Percentiles rank a stretch among this genome's conserved stretches.
These are phyloP conservation scores for Amauroascus verrucosus DNA, from an alignment of 2,329 filamentous ascomycete species.

Conservation along the genomic window DNA sequence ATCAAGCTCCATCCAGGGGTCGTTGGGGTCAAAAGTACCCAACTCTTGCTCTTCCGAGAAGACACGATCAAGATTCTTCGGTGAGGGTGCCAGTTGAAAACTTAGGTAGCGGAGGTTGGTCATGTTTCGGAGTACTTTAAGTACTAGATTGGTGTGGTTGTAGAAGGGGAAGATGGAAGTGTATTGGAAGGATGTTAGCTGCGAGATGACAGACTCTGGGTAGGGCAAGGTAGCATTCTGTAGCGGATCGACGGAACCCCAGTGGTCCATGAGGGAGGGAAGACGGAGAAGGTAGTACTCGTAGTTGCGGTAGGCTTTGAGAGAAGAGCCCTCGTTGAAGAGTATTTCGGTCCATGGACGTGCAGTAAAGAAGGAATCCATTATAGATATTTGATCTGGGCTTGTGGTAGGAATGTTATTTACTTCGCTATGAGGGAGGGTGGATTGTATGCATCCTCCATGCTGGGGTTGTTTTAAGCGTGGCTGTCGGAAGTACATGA, in stretches of 20 bases:
- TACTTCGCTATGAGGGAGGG: no score
- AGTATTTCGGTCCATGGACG: constrained; percentile 55
- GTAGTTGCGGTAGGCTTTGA: constrained; percentile 60
- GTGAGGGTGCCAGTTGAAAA: constrained; percentile 42
- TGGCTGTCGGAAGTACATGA: constrained; percentile 39
- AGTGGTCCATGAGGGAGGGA: constrained; percentile 49
- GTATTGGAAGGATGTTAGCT: constrained; percentile 42
- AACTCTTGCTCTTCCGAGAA: constrained; percentile 31
- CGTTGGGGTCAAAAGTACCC: constrained; percentile 33
- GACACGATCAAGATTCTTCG: constrained; percentile 22
- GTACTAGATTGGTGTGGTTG: constrained; percentile 45
- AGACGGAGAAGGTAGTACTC: constrained; percentile 59
- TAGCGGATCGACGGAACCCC: constrained; percentile 25
- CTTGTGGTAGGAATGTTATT: no score
- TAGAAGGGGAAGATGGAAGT: constrained; percentile 58
- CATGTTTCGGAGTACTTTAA: constrained; percentile 40
- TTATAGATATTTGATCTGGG: no score
- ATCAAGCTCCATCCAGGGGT: constrained; percentile 47
- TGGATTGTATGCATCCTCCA: background rate
- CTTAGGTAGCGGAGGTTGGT: constrained; percentile 45
- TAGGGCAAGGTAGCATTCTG: constrained; percentile 24
- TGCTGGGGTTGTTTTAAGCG: background rate
- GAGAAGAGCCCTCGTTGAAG: constrained; percentile 66
- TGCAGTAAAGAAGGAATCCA: constrained; percentile 43
- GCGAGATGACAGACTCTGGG: constrained; percentile 37